A percentile compares a stretch with the other conserved stretches of the same genome.
Conservation (phyloP, 2,329 filamentous ascomycete species). For the Sporothrix pallida region DNA sequence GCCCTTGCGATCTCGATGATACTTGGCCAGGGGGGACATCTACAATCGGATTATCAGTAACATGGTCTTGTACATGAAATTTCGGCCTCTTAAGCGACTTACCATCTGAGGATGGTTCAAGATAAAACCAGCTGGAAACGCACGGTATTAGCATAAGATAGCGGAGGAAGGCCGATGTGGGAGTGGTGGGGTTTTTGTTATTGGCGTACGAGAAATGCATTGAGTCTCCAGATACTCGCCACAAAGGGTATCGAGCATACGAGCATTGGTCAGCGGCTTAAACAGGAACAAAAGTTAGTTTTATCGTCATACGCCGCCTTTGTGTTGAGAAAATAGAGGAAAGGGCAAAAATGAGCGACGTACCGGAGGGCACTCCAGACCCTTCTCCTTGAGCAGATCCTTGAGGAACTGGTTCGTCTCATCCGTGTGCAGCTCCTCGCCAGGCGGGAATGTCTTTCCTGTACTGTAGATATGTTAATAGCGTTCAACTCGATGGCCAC, state of each 20-base stretch:
- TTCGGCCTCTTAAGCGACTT: not conserved
- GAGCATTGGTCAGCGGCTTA: slow-evolving; percentile 81
- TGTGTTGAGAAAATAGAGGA: too few species aligned
- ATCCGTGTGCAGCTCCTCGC: slow-evolving; percentile 84
- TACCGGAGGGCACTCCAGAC: slow-evolving; percentile 79
- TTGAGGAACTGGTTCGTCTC: slow-evolving; percentile 90
- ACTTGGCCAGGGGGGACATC: slow-evolving; percentile 97
- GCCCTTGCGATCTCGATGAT: slow-evolving; percentile 79
- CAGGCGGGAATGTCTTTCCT: slow-evolving; percentile 91
- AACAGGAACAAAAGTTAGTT: not conserved
- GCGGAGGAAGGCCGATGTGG: not conserved
- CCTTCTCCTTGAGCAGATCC: slow-evolving; percentile 83
- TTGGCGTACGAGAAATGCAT: slow-evolving; percentile 53
- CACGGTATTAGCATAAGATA: slow-evolving; percentile 22
- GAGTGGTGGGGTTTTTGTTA: not conserved
- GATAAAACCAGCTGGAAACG: slow-evolving; percentile 36
- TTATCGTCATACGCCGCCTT: not conserved
- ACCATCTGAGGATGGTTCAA: slow-evolving; percentile 40
- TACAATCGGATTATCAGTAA: slow-evolving; percentile 35
- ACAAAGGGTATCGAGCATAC: slow-evolving; percentile 94
- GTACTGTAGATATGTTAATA: slow-evolving; percentile 30
- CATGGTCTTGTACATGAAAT: too few species aligned
- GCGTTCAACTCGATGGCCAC: not conserved
- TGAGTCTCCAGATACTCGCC: slow-evolving; percentile 95
- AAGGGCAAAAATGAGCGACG: not conserved